These are phyloP conservation scores for Albifimbria verrucaria DNA, from an alignment of 2,329 filamentous ascomycete species.

Conservation along the genomic window DNA sequence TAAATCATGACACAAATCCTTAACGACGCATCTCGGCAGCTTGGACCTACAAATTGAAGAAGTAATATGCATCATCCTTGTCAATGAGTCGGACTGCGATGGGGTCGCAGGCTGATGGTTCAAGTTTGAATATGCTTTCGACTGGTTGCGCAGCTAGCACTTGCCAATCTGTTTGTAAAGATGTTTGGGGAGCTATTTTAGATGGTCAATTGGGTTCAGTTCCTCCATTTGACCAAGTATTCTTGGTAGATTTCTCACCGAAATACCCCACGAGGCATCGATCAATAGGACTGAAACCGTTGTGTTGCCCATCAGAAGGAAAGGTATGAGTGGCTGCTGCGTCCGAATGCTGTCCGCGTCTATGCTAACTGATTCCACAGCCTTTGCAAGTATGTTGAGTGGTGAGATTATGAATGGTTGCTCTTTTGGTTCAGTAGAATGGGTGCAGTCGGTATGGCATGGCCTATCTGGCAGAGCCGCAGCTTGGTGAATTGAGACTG, in stretches of 20 bases:
- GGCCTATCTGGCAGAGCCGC: not conserved
- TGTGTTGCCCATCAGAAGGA: too few relatives aligned
- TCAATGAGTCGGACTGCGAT: conserved; percentile 17
- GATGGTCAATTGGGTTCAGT: too few relatives aligned
- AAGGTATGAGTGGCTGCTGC: not conserved
- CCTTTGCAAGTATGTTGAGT: conserved; percentile 18
- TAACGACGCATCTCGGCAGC: too few relatives aligned
- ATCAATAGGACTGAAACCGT: not conserved
- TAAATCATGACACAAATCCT: not conserved
- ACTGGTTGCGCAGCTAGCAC: conserved; percentile 15
- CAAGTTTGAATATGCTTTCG: conserved; percentile 17
- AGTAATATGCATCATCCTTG: conserved; percentile 14
- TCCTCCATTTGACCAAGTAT: too few relatives aligned
- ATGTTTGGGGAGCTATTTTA: not conserved
- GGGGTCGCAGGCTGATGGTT: conserved; percentile 16
- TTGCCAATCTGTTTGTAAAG: conserved; percentile 17
- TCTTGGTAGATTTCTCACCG: conserved; percentile 2
- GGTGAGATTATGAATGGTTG: conserved; percentile 7
- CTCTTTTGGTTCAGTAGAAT: not conserved
- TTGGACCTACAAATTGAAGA: conserved; percentile 3
- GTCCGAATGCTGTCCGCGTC: not conserved
- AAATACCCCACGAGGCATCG: conserved; percentile 10
- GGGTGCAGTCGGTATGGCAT: too few relatives aligned
- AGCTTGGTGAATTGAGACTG: not conserved
- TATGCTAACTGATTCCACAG: conserved; percentile 3